A percentile compares a stretch with the other conserved stretches of the same genome.
Evolutionary conservation across 2,329 filamentous ascomycete genomes (phyloP).

Genomic region (Phaeosphaeriaceae sp.): DNA sequence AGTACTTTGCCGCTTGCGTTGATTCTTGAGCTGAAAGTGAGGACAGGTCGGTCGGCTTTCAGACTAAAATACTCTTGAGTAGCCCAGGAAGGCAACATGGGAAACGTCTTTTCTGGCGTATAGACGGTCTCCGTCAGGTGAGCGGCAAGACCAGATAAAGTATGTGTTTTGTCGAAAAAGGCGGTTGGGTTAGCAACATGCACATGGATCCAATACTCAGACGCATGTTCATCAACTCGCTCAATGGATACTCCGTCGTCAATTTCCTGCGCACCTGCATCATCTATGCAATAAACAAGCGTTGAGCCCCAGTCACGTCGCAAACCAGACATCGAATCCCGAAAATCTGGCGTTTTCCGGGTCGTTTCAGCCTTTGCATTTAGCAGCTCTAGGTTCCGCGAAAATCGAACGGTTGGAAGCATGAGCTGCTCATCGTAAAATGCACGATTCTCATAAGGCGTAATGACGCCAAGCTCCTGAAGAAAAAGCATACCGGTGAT

Average conservation of each 20-base stretch:
- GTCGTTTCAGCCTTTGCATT: slow-evolving; percentile 39
- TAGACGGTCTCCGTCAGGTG: slow-evolving; percentile 63
- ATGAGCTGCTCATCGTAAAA: slow-evolving; percentile 64
- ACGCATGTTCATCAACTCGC: slow-evolving; percentile 55
- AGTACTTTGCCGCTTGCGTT: slow-evolving; percentile 59
- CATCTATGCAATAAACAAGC: slow-evolving; percentile 76
- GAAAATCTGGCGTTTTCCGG: slow-evolving; percentile 44
- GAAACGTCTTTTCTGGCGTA: slow-evolving; percentile 62
- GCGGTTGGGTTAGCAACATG: slow-evolving; percentile 82
- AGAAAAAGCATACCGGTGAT: slow-evolving; percentile 68
- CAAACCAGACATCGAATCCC: slow-evolving; percentile 62
- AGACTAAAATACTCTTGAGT: slow-evolving; percentile 62
- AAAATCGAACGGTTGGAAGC: slow-evolving; percentile 56
- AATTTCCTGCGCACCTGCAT: slow-evolving; percentile 69
- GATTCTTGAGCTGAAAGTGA: slow-evolving; percentile 67
- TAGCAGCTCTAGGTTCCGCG: slow-evolving; percentile 52
- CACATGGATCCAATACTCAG: slow-evolving; percentile 74
- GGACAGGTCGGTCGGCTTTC: slow-evolving; percentile 57
- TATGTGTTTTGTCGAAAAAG: slow-evolving; percentile 65
- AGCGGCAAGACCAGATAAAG: slow-evolving; percentile 66
- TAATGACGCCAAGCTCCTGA: slow-evolving; percentile 75
- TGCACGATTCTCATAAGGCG: slow-evolving; percentile 72
- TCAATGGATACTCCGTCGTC: slow-evolving; percentile 82
- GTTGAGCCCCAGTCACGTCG: slow-evolving; percentile 66
- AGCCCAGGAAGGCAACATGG: slow-evolving; percentile 61